Evolutionary conservation across 768 basidiomycete genomes (phyloP), one percentile per base, ranked within the genome.

Genomic region (Leccinum rimulosum): DNA sequence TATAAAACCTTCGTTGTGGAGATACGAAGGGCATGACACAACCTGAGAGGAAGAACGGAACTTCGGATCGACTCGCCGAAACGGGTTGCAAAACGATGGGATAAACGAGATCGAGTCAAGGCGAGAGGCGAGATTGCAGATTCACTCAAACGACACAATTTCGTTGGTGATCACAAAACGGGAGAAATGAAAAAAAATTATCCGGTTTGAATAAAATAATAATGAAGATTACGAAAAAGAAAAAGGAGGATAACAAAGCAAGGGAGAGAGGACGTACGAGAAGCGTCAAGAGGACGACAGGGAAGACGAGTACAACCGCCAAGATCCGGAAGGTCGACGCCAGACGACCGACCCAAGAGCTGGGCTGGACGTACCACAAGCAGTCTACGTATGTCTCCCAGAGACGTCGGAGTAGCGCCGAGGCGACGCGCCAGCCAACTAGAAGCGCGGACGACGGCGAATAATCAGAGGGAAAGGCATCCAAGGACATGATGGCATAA

Each of bases 261-360:
- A 55, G 25, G 56, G 12, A 49, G 57, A 9, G 53, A 9, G 53
- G 57, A 77, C 84, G 58, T 75, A 90, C 90, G 57, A 92, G 73
- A 61, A 90, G 76, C 4, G 86, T 87, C 47, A 92, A 74, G 53
- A 86, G 73, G 56, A 87, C 67, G 54, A 89, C 74, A 4, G 81
- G 81, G 17, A 77, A 55, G 58, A 80, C 67, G 57, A 76, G 64
- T 36, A 88, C 22, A 58, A 79, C 72, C 25, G 90, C 86, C 60
- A 91, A 78, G 50, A 90, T 70, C 56, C 89, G 86, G 64, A 81
- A 87, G 6, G 76, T 76, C 43, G 81, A 85, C 17, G 90, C 88
- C 36, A 82, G 77, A 60, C 79, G 82, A 43, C 79, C 82, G 51
- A 92, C 85, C 84, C 83, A 87, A 4, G 91, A 91, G 43, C 78